Evolutionary conservation across 2,329 filamentous ascomycete genomes (phyloP).

Genomic region (Arthroderma sp.): DNA sequence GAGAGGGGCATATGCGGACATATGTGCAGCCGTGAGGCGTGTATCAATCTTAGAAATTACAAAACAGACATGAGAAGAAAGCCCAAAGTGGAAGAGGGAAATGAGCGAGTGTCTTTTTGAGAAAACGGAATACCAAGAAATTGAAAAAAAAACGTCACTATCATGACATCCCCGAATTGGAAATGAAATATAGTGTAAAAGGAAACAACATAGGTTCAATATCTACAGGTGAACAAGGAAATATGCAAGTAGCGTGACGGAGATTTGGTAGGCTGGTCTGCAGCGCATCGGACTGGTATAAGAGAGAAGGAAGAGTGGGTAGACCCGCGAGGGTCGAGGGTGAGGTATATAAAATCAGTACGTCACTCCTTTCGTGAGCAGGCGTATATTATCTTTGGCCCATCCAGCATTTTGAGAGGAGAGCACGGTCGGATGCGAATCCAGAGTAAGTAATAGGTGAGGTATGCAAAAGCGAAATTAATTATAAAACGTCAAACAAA

Average conservation of each 20-base stretch:
- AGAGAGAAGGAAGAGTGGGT: too few relatives aligned
- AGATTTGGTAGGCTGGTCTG: background rate
- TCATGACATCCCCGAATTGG: too few relatives aligned
- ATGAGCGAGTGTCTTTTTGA: slow-evolving; percentile 5
- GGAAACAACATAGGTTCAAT: background rate
- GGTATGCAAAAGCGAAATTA: too few relatives aligned
- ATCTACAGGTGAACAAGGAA: background rate
- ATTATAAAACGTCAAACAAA: too few relatives aligned
- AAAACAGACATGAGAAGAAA: slow-evolving; percentile 6
- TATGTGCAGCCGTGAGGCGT: slow-evolving; percentile 14
- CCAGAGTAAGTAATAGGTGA: too few relatives aligned
- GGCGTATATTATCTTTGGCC: too few relatives aligned
- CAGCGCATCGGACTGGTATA: too few relatives aligned
- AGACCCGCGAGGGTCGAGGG: too few relatives aligned
- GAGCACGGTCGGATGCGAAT: too few relatives aligned
- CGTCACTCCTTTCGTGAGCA: too few relatives aligned
- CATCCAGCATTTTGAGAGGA: too few relatives aligned
- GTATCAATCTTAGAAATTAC: slow-evolving; percentile 14
- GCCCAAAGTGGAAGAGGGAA: slow-evolving; percentile 11
- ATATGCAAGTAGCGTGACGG: background rate
- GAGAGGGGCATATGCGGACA: background rate
- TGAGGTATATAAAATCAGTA: too few relatives aligned
- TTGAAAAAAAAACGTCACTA: background rate
- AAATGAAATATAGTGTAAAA: background rate
- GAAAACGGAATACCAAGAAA: background rate